Base-by-base conservation (phyloP, 306 rosid genomes). In the Pterocarpus santalinus region DNA sequence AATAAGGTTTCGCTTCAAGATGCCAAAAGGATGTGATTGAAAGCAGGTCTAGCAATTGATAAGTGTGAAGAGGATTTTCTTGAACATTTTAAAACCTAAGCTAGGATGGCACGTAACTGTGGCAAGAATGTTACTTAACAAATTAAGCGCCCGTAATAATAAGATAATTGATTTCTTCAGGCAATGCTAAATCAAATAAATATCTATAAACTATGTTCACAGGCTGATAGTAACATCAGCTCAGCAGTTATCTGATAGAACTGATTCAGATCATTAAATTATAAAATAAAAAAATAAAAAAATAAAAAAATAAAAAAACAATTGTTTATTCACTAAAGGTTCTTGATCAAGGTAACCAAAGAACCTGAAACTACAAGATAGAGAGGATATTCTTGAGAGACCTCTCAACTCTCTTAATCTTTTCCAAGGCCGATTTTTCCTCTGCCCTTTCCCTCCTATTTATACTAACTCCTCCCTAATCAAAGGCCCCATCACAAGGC, bases 181-280 rank as follows among this genome's bases (percentile, higher is more conserved):
- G 51, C 17, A 58, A 52, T 57, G 66, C 11, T 30, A 77, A 41
- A 43, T 8, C 33, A 62, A 77, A 83, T 55, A 71, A 72, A 41
- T 41, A 52, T 36, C 56, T 36, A 62, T 22, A 16, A 62, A 80
- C 66, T 51, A 63, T 5, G 33, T 6, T 63, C 77, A 56, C 43
- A 70, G 7, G 33, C 28, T 13, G 11, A 49, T 8, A 36, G 39
- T 66, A 38, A 61, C 6, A 52, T 53, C 47, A n/a, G 39, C 46
- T 47, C 30, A 8, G 34, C 39, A 63, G 46, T 32, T 64, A n/a
- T 47, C 49, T 39, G 44, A 39, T 7, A 1, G 44, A 39, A 39
- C 3, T 39, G 44, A 7, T 39, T 39, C 44, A 39, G 44, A 39
- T 39, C 44, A 39, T 39, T 7, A 39, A 39, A 39, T 22, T 22